phyloP scores from a whole-genome alignment of 2,329 filamentous ascomycete species.

The Keithomyces neogunnii region DNA sequence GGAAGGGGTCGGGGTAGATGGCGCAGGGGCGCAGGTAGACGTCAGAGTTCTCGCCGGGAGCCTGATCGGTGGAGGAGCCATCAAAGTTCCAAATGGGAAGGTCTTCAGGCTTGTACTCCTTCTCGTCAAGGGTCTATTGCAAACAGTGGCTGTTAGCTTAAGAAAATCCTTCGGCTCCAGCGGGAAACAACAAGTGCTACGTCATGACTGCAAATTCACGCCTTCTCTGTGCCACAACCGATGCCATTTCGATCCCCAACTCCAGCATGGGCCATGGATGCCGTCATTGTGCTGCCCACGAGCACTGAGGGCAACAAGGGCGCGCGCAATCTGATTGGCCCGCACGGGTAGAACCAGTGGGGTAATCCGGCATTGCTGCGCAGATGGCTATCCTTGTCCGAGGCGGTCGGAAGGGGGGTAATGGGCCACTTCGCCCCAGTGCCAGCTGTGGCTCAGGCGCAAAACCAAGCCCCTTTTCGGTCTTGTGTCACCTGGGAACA shows the following conservation, averaged over 20 bases:
- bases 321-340: neutral
- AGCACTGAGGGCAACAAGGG: neutral
- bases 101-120: slow-evolving; percentile 41
- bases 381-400: neutral
- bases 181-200: neutral
- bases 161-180: neutral
- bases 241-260: too few species aligned
- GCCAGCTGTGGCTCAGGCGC: neutral
- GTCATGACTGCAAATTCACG: neutral
- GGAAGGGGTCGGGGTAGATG: slow-evolving; percentile 88
- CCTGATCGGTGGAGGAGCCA: slow-evolving; percentile 86
- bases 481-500: neutral
- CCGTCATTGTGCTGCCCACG: too few species aligned
- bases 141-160: neutral
- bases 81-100: slow-evolving; percentile 50
- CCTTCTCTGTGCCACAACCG: neutral
- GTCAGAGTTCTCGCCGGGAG: slow-evolving; percentile 91
- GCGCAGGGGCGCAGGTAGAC: slow-evolving; percentile 90
- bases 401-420: neutral
- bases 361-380: neutral
- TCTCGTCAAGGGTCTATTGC: slow-evolving; percentile 39
- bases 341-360: neutral
- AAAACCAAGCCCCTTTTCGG: neutral
- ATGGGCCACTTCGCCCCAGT: neutral
- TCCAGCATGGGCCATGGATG: too few species aligned